Evolutionary conservation across 306 rosid species (phyloP), one percentile per base, ranked within the genome.

Genomic region (Cucurbita argyrosperma): DNA sequence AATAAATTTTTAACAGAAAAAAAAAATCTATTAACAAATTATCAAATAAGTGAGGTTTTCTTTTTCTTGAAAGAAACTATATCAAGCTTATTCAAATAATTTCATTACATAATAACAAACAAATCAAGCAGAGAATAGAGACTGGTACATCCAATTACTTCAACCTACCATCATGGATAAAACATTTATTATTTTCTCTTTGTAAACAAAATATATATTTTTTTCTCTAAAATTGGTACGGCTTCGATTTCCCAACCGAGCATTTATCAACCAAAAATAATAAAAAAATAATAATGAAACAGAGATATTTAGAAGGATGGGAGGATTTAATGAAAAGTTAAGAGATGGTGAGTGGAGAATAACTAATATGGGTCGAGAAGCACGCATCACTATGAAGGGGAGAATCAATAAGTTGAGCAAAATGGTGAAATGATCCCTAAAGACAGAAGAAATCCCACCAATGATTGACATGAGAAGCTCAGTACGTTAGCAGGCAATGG

Each of bases 321-420:
- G 1, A 43, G 35, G 74, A 47, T 50, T 50, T 26, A 70, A 2
- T 15, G 66, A 74, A 68, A 43, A 42, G 56, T 38, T 56, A 46
- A 73, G 67, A 71, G 72, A 52, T 72, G 82, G 75, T 77, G 86
- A 66, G 84, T 30, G 71, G 69, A 75, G 85, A 85, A 87, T 85
- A 84, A 67, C 67, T 45, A 71, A 71, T 49, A 49, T 42, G 75
- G 60, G 75, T 49, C 26, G 60, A 35, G 56, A 47, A 50, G 75
- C 23, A 71, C 23, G 16, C 75, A 71, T 49, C 58, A 37, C 45
- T 60, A 71, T 4, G 45, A 65, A 75, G 57, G 60, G 60, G 70
- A 69, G 72, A 80, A 83, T 80, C 82, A 77, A 80, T 75, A 38
- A 56, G 77, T 77, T 67, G 70, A 74, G 82, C 66, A 38, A 75